Conservation (phyloP, 2,329 filamentous ascomycete genomes). For the Dactylonectria estremocensis region DNA sequence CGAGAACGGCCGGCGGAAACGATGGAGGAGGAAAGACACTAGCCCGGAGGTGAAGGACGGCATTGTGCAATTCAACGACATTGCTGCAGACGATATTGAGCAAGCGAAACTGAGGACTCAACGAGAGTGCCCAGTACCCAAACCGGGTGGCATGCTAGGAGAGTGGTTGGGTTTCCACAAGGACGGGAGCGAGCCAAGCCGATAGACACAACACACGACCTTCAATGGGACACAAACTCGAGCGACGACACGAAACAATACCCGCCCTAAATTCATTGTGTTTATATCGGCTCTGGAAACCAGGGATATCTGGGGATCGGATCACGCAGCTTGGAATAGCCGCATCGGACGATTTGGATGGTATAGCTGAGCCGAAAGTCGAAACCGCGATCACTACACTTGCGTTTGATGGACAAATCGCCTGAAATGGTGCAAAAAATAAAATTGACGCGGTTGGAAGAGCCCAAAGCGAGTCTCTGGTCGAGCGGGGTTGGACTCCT, state of each 20-base stretch:
- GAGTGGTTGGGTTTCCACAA: constrained; percentile 80
- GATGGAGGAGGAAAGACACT: constrained; percentile 59
- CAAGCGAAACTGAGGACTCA: constrained; percentile 60
- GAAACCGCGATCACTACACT: not conserved
- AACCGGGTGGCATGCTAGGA: constrained; percentile 85
- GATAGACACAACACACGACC: constrained; percentile 45
- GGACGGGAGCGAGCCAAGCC: constrained; percentile 43
- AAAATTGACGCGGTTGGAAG: constrained; percentile 2
- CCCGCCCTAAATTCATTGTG: not conserved
- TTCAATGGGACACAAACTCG: constrained; percentile 8
- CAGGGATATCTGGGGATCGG: not conserved
- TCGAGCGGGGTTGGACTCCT: not conserved
- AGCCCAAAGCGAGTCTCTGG: not conserved
- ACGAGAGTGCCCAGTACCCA: constrained; percentile 92
- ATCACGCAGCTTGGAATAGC: not conserved
- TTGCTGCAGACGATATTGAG: constrained; percentile 55
- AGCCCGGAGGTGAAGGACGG: constrained; percentile 60
- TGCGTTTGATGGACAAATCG: not conserved
- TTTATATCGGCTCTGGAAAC: constrained; percentile 6
- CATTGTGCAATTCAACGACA: constrained; percentile 64
- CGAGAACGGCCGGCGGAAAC: constrained; percentile 61
- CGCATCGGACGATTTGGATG: constrained; percentile 3
- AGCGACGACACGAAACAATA: constrained; percentile 12
- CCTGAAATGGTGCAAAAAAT: not conserved
- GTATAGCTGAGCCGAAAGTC: not conserved